Percentiles rank a stretch among this genome's conserved stretches.
These are phyloP conservation scores for Mycosphaerelloides madeirae DNA, from an alignment of 2,329 filamentous ascomycete species.

Conservation along the genomic window DNA sequence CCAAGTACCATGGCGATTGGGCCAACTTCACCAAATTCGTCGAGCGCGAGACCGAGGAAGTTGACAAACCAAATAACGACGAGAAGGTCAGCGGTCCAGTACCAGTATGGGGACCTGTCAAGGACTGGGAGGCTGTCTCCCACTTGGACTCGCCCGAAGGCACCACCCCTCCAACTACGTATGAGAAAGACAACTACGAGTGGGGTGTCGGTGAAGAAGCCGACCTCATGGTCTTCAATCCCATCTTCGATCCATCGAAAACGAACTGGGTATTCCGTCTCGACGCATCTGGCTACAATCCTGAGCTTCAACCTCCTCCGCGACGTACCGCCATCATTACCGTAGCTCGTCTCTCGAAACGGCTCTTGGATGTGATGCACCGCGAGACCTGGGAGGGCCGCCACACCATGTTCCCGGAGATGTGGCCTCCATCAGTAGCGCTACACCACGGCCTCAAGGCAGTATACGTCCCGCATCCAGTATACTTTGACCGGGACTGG, in stretches of 20 bases:
- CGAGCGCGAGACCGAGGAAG: conserved; percentile 51
- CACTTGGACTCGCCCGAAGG: conserved; percentile 58
- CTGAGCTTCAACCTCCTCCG: conserved; percentile 54
- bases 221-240: conserved; percentile 68
- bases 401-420: conserved; percentile 70
- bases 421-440: conserved; percentile 69
- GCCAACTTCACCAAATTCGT: conserved; percentile 63
- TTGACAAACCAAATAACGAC: conserved; percentile 49
- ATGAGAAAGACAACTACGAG: conserved; percentile 61
- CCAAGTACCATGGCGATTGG: conserved; percentile 62
- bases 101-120: conserved; percentile 62
- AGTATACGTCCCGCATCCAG: conserved; percentile 71
- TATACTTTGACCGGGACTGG: conserved; percentile 76
- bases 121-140: conserved; percentile 41
- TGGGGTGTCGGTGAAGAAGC: conserved; percentile 75
- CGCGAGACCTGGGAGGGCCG: conserved; percentile 68
- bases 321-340: conserved; percentile 74
- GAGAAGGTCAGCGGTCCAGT: conserved; percentile 44
- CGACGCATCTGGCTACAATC: conserved; percentile 63
- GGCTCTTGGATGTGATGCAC: conserved; percentile 71
- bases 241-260: conserved; percentile 70
- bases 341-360: conserved; percentile 67
- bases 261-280: conserved; percentile 69
- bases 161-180: conserved; percentile 56
- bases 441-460: conserved; percentile 75